Percentiles rank a stretch among this genome's conserved stretches.
phyloP scores from a whole-genome alignment of 2,329 filamentous ascomycete genomes.

The Colletotrichum horii region DNA sequence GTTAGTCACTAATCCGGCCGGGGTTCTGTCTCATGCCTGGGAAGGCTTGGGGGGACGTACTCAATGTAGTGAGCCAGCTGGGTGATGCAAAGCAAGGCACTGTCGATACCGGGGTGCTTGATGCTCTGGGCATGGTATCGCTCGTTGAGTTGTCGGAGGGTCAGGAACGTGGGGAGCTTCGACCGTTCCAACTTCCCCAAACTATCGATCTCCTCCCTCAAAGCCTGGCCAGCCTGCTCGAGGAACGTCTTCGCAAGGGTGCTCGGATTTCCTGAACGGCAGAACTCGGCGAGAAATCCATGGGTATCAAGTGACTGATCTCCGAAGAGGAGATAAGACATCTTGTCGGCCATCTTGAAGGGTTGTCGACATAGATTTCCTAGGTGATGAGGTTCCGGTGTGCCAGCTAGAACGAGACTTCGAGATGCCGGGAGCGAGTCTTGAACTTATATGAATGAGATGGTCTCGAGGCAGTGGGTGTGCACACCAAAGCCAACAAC shows the following conservation, averaged over 20 bases:
- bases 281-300: conserved; percentile 63
- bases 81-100: conserved; percentile 66
- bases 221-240: conserved; percentile 59
- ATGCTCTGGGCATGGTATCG: conserved; percentile 61
- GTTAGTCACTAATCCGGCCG: conserved; percentile 30
- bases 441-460: conserved; percentile 26
- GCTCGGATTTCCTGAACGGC: conserved; percentile 48
- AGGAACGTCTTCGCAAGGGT: conserved; percentile 67
- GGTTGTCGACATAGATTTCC: conserved; percentile 30
- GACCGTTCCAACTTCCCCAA: conserved; percentile 62
- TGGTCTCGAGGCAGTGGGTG: conserved; percentile 9
- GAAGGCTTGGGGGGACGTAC: conserved; percentile 44
- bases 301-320: conserved; percentile 75
- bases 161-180: conserved; percentile 66
- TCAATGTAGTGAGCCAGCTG: conserved; percentile 74
- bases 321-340: conserved; percentile 69
- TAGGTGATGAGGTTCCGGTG: conserved; percentile 23
- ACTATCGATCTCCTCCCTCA: conserved; percentile 64
- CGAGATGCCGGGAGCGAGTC: conserved; percentile 15
- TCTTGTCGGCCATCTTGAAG: conserved; percentile 49
- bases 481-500: conserved; percentile 9
- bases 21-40: neutral
- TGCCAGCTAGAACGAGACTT: neutral
- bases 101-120: conserved; percentile 69
- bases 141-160: conserved; percentile 68